phyloP scores from a whole-genome alignment of 768 basidiomycete species.

The Gloeophyllum trabeum region DNA sequence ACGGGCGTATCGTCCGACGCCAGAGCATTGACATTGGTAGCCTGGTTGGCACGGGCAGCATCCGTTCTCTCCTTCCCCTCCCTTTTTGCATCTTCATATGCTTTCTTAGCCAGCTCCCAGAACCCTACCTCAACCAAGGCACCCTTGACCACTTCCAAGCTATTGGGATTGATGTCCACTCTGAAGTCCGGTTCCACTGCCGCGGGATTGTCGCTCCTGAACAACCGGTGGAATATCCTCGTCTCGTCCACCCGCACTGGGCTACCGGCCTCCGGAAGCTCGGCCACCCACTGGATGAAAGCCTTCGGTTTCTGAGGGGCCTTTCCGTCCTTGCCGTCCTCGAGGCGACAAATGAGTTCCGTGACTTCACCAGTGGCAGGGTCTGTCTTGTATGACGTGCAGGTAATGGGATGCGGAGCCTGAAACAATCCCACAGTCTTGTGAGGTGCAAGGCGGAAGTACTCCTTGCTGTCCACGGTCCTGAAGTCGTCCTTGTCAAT shows the following conservation, averaged over 20 bases:
- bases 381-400: constrained; percentile 80
- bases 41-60: constrained; percentile 36
- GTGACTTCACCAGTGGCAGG: constrained; percentile 57
- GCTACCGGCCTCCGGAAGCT: constrained; percentile 65
- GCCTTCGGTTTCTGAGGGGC: constrained; percentile 90
- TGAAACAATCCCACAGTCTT: constrained; percentile 97
- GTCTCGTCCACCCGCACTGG: constrained; percentile 84
- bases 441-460: constrained; percentile 95
- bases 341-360: constrained; percentile 72
- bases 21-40: constrained; percentile 17
- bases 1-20: constrained; percentile 49
- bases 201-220: constrained; percentile 87
- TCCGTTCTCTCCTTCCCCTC: constrained; percentile 56
- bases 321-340: constrained; percentile 46
- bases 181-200: constrained; percentile 62
- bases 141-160: constrained; percentile 66
- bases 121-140: constrained; percentile 88
- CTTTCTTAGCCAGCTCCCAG: constrained; percentile 66
- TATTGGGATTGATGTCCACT: constrained; percentile 74
- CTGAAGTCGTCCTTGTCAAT: constrained; percentile 95
- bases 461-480: constrained; percentile 82
- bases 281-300: constrained; percentile 96
- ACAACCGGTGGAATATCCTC: constrained; percentile 85
- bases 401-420: constrained; percentile 85
- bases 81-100: constrained; percentile 49